Evolutionary conservation across 768 basidiomycete species (phyloP).

Genomic region (Amyloporia xantha): DNA sequence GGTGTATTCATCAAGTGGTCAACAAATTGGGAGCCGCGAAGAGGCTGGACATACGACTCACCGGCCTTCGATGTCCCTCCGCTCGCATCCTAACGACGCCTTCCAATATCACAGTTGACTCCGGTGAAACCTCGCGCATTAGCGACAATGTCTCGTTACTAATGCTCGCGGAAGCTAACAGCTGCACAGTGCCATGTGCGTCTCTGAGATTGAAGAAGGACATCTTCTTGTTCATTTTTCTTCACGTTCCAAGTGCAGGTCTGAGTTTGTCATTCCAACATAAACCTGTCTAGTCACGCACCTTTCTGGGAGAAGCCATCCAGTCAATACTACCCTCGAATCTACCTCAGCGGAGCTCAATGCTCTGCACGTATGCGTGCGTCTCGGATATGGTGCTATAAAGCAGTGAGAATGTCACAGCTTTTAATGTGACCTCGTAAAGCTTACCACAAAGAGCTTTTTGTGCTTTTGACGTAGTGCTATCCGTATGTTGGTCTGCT

Average conservation of each 20-base stretch:
- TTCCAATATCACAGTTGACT: conserved; percentile 72
- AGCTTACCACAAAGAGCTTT: neutral
- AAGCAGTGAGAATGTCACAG: neutral
- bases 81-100: conserved; percentile 69
- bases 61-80: conserved; percentile 50
- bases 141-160: conserved; percentile 26
- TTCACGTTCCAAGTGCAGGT: conserved; percentile 25
- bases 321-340: conserved; percentile 58
- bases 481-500: too few relatives aligned
- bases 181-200: conserved; percentile 69
- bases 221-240: conserved; percentile 59
- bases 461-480: too few relatives aligned
- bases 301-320: conserved; percentile 82
- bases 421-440: neutral
- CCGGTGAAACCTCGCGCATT: conserved; percentile 61
- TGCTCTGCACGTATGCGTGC: conserved; percentile 22
- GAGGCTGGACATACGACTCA: too few relatives aligned
- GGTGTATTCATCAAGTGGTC: conserved; percentile 1
- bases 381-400: conserved; percentile 19
- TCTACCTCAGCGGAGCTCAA: conserved; percentile 15
- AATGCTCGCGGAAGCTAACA: conserved; percentile 47
- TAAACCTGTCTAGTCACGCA: conserved; percentile 31
- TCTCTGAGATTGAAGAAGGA: conserved; percentile 89
- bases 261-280: neutral
- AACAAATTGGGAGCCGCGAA: neutral